Percentiles rank a stretch among this genome's conserved stretches.
Evolutionary conservation across 192 early-diverging fungal species (phyloP).

Genomic region (Mortierella claussenii): DNA sequence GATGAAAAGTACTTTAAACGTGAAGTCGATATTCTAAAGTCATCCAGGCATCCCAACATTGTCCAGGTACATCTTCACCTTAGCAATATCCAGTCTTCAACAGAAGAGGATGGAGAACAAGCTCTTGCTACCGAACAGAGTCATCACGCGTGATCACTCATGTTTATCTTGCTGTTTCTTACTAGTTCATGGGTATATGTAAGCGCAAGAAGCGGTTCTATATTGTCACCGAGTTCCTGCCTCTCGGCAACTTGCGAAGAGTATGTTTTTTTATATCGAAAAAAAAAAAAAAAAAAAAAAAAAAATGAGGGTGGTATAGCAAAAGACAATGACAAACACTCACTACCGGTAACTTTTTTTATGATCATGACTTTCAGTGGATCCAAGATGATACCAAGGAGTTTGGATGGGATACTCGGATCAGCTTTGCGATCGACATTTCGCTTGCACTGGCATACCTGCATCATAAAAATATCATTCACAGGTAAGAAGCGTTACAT

Average conservation of each 20-base stretch:
- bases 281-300: too few relatives aligned
- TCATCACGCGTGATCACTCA: too few relatives aligned
- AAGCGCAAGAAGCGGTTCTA: slow-evolving; percentile 49
- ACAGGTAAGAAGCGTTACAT: slow-evolving; percentile 17
- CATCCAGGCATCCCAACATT: slow-evolving; percentile 47
- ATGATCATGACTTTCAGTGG: too few relatives aligned
- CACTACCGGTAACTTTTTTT: too few relatives aligned
- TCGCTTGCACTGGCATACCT: slow-evolving; percentile 45
- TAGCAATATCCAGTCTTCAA: too few relatives aligned
- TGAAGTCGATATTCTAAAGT: slow-evolving; percentile 43
- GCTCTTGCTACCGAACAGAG: too few relatives aligned
- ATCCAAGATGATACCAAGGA: slow-evolving; percentile 51
- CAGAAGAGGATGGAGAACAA: too few relatives aligned
- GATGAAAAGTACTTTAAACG: slow-evolving; percentile 54
- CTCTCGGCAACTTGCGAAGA: slow-evolving; percentile 40
- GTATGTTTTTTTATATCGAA: too few relatives aligned
- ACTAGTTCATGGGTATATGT: slow-evolving; percentile 51
- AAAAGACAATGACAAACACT: too few relatives aligned
- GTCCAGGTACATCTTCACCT: slow-evolving; percentile 32
- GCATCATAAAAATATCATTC: slow-evolving; percentile 52
- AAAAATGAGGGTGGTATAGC: too few relatives aligned
- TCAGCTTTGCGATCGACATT: slow-evolving; percentile 52
- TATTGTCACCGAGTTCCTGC: slow-evolving; percentile 49
- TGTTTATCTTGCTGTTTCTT: too few relatives aligned
- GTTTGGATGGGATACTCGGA: slow-evolving; percentile 52